Evolutionary conservation across 148 eudicot species (phyloP), one percentile per base, ranked within the genome.

Genomic region (Persicaria maculosa): DNA sequence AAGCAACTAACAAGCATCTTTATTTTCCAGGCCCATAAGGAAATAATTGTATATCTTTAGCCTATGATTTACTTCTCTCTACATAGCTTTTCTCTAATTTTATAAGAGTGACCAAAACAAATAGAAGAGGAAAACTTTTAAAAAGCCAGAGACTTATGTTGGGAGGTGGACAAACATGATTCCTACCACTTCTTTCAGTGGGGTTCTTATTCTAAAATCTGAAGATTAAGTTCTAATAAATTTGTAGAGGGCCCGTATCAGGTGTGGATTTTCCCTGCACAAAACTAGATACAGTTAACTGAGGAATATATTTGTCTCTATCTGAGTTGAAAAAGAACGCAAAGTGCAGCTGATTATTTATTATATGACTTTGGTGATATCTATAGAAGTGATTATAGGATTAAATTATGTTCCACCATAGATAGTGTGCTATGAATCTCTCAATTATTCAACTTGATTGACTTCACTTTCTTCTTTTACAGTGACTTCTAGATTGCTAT

Each of bases 391-490:
- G 25, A 9, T 15, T 44, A 40, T 44, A 31, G 40, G 52, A 1
- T 44, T 4, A 70, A 70, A 78, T 58, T 78, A 74, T 77, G 77
- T 77, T 87, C 80, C 81, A 84, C 86, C 85, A 46, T 79, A 80
- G 69, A 85, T 74, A 77, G 77, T 85, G 90, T 80, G 79, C 71
- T 75, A 72, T 77, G 80, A 81, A 84, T 54, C 77, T 61, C 80
- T 16, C 19, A 54, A 19, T 54, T 54, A 19, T 54, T 54, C 58
- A 54, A 54, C 58, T 54, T 54, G 58, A 54, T 54, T 54, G 58
- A 54, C 20, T n/a, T 54, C 22, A 54, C 5, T 54, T 54, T 54
- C 40, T 31, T 5, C 17, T 16, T 54, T 54, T n/a, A 6, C 58
- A 16, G 20, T 54, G 58, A 19, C 58, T 54, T 54, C 22, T 54